Conservation (phyloP, 73 alveolate species). For the Blepharisma japonicum region DNA sequence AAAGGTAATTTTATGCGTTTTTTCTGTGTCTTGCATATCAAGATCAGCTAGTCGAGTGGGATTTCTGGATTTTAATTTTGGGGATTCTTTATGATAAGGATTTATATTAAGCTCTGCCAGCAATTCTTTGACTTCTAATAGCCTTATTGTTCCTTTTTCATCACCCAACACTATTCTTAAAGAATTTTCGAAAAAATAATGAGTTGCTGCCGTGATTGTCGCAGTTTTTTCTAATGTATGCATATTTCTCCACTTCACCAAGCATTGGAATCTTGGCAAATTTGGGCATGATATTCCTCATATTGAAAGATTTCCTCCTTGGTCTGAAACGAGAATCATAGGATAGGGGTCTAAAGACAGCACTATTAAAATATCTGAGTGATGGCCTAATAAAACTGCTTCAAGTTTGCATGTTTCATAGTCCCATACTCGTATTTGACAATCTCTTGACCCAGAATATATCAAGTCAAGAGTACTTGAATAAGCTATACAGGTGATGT, state of each 20-base stretch:
- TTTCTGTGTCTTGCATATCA: slow-evolving; percentile 18
- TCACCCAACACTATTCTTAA: slow-evolving; percentile 52
- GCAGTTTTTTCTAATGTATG: slow-evolving; percentile 65
- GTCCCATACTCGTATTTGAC: slow-evolving; percentile 63
- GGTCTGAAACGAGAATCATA: slow-evolving; percentile 54
- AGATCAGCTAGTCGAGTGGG: slow-evolving; percentile 25
- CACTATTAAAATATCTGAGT: slow-evolving; percentile 54
- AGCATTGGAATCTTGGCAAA: slow-evolving; percentile 33
- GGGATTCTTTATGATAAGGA: slow-evolving; percentile 36
- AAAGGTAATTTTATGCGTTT: slow-evolving; percentile 27
- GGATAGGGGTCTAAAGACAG: slow-evolving; percentile 63
- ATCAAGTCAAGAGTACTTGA: slow-evolving; percentile 55
- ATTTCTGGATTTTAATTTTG: not conserved
- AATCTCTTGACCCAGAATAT: slow-evolving; percentile 69
- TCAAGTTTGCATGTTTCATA: slow-evolving; percentile 61
- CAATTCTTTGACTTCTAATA: slow-evolving; percentile 41
- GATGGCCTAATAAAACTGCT: slow-evolving; percentile 52
- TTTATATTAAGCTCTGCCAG: slow-evolving; percentile 35
- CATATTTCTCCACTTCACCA: slow-evolving; percentile 71
- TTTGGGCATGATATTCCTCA: slow-evolving; percentile 52
- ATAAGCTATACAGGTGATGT: slow-evolving; percentile 60
- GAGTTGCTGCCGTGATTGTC: slow-evolving; percentile 55
- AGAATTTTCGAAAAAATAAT: slow-evolving; percentile 31
- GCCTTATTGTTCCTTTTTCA: slow-evolving; percentile 63
- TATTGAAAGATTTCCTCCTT: slow-evolving; percentile 48